Base-by-base conservation (phyloP, 768 basidiomycete species). In the Boletales sp. region DNA sequence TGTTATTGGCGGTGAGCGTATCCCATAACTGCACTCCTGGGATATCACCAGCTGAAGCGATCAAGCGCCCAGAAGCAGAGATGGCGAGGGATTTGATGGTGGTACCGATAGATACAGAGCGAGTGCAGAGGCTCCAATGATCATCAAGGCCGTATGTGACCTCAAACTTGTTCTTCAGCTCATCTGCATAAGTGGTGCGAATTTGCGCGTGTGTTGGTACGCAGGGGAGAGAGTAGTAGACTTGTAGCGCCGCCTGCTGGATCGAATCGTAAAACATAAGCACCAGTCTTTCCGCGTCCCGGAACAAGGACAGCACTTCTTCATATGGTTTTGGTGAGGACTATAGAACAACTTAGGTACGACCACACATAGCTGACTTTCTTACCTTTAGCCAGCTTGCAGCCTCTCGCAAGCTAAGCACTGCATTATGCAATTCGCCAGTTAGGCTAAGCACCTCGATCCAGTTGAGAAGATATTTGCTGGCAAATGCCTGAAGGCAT, bases 11-110 rank as follows among this genome's bases (percentile, higher is more conserved):
- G 18, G 48, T 59, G 30, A 56, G 40, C 29, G 19, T 27, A 31
- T 60, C 57, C 60, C 60, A 61, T 18, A 61, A n/a, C 19, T 58
- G 57, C 31, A 61, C 57, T 35, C 56, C 56, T 56, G 90, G 87
- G 11, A 21, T 27, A 14, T 40, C 50, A 36, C 53, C 53, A 27
- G 52, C 57, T 7, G 60, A 55, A 8, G 59, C 60, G 24, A 58
- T 54, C 34, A 53, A 36, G 10, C 45, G 45, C 12, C 60, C 60
- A 37, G 56, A 55, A 47, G 51, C 19, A 53, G 53, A 59, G 40
- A 54, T 47, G 17, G 48, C 51, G 29, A 61, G 55, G 24, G 56
- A 61, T 36, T 45, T 38, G 9, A 61, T 31, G 12, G 35, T 8
- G 34, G 18, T 14, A 18, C 46, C 51, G 9, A 51, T 52, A 35